Conservation (phyloP, 495 filamentous ascomycete species). For the Talaromyces wortmannii region DNA sequence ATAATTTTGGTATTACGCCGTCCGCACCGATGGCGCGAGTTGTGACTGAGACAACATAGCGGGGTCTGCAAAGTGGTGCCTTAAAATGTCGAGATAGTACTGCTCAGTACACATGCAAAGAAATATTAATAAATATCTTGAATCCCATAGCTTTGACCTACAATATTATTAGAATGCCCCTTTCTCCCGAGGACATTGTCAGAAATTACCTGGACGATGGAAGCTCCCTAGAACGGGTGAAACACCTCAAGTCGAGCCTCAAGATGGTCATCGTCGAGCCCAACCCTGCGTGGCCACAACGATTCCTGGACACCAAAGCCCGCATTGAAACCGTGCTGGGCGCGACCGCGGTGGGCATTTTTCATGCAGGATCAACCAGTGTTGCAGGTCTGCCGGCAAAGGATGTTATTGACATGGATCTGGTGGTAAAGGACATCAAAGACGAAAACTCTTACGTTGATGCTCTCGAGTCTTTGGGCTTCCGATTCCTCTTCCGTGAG, state of each 20-base stretch:
- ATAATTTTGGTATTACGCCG: too few species aligned
- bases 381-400: slow-evolving; percentile 29
- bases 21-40: too few species aligned
- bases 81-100: too few species aligned
- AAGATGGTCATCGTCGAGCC: slow-evolving; percentile 30
- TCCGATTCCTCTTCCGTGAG: slow-evolving; percentile 38
- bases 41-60: too few species aligned
- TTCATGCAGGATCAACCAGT: slow-evolving; percentile 43
- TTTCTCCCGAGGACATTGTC: slow-evolving; percentile 10
- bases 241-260: slow-evolving; percentile 15
- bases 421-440: slow-evolving; percentile 27
- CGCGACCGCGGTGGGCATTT: slow-evolving; percentile 14
- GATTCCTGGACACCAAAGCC: slow-evolving; percentile 19
- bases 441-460: slow-evolving; percentile 34
- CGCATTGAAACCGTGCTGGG: slow-evolving; percentile 27
- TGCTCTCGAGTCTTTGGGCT: slow-evolving; percentile 32
- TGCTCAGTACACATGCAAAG: too few species aligned
- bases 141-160: too few species aligned
- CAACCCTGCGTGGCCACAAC: slow-evolving; percentile 33
- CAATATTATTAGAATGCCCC: too few species aligned
- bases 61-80: too few species aligned
- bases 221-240: slow-evolving; percentile 7
- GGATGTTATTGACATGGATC: slow-evolving; percentile 28
- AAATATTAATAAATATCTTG: background rate
- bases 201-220: slow-evolving; percentile 3